Evolutionary conservation across 805 yeast genomes (phyloP), one percentile per base, ranked within the genome.

Genomic region (Metschnikowia similis): DNA sequence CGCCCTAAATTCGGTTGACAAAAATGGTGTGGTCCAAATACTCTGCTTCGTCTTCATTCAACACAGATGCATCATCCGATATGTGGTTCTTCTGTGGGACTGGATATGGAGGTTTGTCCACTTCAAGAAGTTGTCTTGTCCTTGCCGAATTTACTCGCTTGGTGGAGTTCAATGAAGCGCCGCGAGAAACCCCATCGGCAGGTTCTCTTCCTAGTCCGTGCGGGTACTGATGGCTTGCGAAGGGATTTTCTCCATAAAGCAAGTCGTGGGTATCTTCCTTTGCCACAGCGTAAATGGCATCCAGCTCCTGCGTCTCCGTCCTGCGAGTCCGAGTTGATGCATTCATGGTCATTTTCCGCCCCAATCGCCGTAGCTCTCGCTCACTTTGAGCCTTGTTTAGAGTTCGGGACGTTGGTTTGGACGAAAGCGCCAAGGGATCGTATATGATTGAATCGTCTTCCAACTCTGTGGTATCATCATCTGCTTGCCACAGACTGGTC

Each of bases 311-410:
- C 35, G 50, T 8, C 49, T 45, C 28, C 35, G 35, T 29, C 45
- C 45, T n/a, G 32, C 32, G 29, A 49, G 54, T 49, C 8, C 74
- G 60, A 4, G 69, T 71, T 4, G 75, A 64, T 4, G 66, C 50
- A 32, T 66, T 69, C 41, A 63, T 59, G 1, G 75, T 62, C 43
- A 73, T 58, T 30, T 69, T 61, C 46, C 66, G 69, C 2, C 77
- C 75, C 43, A 73, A 58, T 41, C 59, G 63, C 34, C 70, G 55
- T 35, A 73, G 61, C 53, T 67, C 73, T 30, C 35, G 17, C 40
- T 57, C 60, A 29, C 50, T 57, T 26, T 46, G 52, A 4, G 30
- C 34, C 14, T 38, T 45, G 13, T 42, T 39, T 7, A 16, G 10
- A 14, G 8, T 41, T 3, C n/a, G 37, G 21, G 37, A 8, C 10